Evolutionary conservation across 2,329 filamentous ascomycete species (phyloP).

Genomic region (Xylariaceae sp.): DNA sequence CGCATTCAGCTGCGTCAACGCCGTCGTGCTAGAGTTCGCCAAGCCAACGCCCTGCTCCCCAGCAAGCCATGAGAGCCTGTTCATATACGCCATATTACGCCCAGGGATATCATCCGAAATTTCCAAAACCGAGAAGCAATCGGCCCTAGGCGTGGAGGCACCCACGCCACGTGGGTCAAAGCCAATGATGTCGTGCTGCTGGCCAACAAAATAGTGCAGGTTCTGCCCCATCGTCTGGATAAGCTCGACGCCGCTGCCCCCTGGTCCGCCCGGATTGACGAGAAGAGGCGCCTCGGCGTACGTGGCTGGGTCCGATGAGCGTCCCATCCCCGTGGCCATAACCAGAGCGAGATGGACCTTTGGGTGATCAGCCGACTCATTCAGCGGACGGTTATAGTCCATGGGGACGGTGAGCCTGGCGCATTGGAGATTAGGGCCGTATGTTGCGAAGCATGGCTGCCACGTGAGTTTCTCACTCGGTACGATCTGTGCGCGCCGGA

Average conservation of each 20-base stretch:
- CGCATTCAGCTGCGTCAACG: constrained; percentile 28
- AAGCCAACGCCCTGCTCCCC: constrained; percentile 32
- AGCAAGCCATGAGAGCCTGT: constrained; percentile 33
- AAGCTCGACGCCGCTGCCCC: constrained; percentile 37
- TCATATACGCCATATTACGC: constrained; percentile 29
- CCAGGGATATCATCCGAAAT: constrained; percentile 23
- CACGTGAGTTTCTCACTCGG: constrained; percentile 42
- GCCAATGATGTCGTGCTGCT: constrained; percentile 40
- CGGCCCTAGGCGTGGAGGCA: constrained; percentile 35
- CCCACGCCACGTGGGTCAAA: constrained; percentile 45
- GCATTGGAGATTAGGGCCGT: constrained; percentile 33
- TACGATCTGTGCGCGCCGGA: constrained; percentile 33
- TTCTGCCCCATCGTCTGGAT: constrained; percentile 24
- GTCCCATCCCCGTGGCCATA: constrained; percentile 31
- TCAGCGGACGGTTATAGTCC: constrained; percentile 41
- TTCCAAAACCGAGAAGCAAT: constrained; percentile 35
- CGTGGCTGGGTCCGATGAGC: constrained; percentile 27
- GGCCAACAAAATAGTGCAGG: constrained; percentile 36
- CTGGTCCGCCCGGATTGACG: constrained; percentile 44
- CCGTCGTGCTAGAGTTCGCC: constrained; percentile 33
- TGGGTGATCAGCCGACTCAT: constrained; percentile 30
- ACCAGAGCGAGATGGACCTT: constrained; percentile 38
- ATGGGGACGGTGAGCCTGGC: constrained; percentile 44
- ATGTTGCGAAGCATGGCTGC: constrained; percentile 37
- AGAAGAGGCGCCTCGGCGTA: constrained; percentile 38